phyloP scores from a whole-genome alignment of 805 yeast species.

The Suhomyces prunicola region DNA sequence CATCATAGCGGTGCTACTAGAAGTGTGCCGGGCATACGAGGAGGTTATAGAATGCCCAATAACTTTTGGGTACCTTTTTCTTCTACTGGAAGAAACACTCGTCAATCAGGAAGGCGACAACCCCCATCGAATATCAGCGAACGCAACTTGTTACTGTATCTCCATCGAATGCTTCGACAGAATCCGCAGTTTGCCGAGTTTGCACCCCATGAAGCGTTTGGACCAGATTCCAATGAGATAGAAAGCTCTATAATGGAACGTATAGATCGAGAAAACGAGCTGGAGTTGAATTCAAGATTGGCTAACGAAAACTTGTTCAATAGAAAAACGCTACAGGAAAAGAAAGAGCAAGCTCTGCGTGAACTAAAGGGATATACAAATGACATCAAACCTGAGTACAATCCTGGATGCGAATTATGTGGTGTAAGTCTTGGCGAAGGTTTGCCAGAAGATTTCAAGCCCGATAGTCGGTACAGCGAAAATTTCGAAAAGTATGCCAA shows the following conservation, averaged over 20 bases:
- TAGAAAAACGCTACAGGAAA: constrained; percentile 26
- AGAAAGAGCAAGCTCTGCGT: constrained; percentile 21
- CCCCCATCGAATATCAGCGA: background rate
- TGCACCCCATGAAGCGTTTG: background rate
- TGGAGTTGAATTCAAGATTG: constrained; percentile 30
- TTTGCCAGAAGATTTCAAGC: constrained; percentile 50
- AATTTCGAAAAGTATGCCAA: constrained; percentile 22
- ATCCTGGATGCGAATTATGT: constrained; percentile 56
- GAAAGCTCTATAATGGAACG: constrained; percentile 36
- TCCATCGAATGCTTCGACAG: background rate
- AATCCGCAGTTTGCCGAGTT: background rate
- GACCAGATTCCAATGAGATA: constrained; percentile 8
- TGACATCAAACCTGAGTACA: constrained; percentile 17
- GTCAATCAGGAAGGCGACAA: background rate
- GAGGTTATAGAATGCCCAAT: background rate
- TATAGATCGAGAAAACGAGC: constrained; percentile 40
- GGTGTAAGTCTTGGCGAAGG: constrained; percentile 74
- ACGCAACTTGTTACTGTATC: background rate
- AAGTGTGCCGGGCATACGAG: background rate
- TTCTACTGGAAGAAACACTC: background rate
- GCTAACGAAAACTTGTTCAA: constrained; percentile 31
- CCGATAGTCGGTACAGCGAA: constrained; percentile 30
- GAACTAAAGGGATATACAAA: constrained; percentile 30
- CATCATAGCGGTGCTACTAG: background rate
- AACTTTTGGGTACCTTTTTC: constrained; percentile 1